These are phyloP conservation scores for Setaria italica DNA, from an alignment of 202 grass and related monocot genomes.

Conservation along the genomic window DNA sequence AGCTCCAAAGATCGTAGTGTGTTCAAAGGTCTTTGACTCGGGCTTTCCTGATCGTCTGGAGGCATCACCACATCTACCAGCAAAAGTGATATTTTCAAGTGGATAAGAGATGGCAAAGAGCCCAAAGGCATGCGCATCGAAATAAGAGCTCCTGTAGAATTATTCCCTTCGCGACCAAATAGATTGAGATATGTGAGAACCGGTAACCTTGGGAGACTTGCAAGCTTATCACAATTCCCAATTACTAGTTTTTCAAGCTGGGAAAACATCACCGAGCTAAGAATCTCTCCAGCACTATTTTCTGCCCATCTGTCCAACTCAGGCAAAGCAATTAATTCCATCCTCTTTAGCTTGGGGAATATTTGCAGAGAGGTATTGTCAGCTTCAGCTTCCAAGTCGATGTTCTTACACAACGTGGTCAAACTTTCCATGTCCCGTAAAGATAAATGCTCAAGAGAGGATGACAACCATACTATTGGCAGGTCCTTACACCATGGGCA, in stretches of 20 bases:
- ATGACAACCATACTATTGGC: background rate
- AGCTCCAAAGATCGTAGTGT: background rate
- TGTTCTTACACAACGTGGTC: background rate
- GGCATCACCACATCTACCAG: background rate
- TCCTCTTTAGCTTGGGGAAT: constrained; percentile 2
- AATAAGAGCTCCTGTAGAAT: too few species aligned
- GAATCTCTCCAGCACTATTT: too few species aligned
- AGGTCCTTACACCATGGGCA: constrained; percentile 6
- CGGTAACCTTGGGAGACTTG: background rate
- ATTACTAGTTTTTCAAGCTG: background rate
- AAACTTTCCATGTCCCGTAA: background rate
- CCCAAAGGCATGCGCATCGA: background rate
- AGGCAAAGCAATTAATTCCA: rapidly evolving
- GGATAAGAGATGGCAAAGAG: background rate
- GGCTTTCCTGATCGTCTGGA: background rate
- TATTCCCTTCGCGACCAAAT: too few species aligned
- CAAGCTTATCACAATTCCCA: background rate
- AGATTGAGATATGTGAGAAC: background rate
- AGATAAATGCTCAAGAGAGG: background rate
- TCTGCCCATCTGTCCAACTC: background rate
- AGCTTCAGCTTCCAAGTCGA: background rate
- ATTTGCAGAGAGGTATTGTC: background rate
- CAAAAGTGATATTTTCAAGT: rapidly evolving
- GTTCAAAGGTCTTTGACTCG: background rate
- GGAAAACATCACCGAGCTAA: background rate